A percentile compares a stretch with the other conserved stretches of the same genome.
phyloP scores from a whole-genome alignment of 768 basidiomycete genomes.

The Gloeostereum incarnatum region DNA sequence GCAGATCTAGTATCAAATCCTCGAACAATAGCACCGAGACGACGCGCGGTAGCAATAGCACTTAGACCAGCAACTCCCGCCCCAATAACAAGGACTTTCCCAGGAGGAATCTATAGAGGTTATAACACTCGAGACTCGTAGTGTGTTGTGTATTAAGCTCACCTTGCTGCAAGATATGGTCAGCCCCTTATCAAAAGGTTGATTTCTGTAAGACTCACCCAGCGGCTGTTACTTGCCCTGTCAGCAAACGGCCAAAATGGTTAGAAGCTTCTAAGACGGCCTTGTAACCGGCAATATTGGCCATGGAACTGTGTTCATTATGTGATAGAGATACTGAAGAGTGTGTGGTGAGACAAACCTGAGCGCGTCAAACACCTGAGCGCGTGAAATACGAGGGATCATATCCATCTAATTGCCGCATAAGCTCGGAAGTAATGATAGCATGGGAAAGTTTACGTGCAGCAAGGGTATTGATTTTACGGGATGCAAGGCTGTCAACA shows the following conservation, averaged over 20 bases:
- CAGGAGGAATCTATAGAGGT: slow-evolving; percentile 60
- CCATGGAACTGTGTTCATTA: slow-evolving; percentile 59
- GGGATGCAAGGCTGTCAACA: slow-evolving; percentile 59
- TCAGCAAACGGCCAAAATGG: slow-evolving; percentile 82
- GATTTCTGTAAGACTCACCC: slow-evolving; percentile 58
- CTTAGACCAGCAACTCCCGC: slow-evolving; percentile 85
- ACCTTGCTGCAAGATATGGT: neutral
- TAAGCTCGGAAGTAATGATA: neutral
- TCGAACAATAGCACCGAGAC: slow-evolving; percentile 82
- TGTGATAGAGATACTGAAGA: neutral
- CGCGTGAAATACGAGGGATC: slow-evolving; percentile 86
- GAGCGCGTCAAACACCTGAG: slow-evolving; percentile 84
- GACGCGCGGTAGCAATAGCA: slow-evolving; percentile 81
- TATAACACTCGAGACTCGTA: neutral
- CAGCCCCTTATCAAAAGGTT: neutral
- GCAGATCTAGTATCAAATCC: slow-evolving; percentile 83
- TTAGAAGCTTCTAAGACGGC: slow-evolving; percentile 87
- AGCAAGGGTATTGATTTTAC: slow-evolving; percentile 66
- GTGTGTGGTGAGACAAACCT: slow-evolving; percentile 37
- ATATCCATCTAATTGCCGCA: slow-evolving; percentile 56
- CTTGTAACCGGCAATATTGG: slow-evolving; percentile 92
- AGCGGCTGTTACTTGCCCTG: slow-evolving; percentile 87
- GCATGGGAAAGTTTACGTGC: slow-evolving; percentile 18
- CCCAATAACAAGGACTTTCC: slow-evolving; percentile 82
- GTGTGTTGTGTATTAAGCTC: slow-evolving; percentile 2